Evolutionary conservation across 805 yeast genomes (phyloP).

Genomic region (Blastobotrys peoriensis): DNA sequence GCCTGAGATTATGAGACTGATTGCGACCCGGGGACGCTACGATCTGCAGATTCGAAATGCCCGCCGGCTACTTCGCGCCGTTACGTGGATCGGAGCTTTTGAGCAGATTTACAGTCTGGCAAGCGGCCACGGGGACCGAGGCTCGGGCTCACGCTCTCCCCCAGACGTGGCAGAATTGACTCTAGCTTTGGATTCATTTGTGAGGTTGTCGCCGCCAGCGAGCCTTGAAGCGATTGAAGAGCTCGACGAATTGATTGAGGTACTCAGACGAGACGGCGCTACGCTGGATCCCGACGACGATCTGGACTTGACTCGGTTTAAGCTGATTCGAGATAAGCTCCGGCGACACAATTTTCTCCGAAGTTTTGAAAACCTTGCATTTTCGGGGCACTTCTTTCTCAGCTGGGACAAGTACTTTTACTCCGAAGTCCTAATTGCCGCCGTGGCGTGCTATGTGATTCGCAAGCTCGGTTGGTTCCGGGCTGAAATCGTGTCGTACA

Average conservation of each 20-base stretch:
- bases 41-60: no score
- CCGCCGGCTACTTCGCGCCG: no score
- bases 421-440: slow-evolving; percentile 15
- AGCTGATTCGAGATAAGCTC: background rate
- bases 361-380: no score
- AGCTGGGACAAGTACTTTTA: slow-evolving; percentile 11
- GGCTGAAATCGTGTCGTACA: background rate
- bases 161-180: no score
- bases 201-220: no score
- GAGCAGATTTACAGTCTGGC: no score
- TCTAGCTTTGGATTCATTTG: no score
- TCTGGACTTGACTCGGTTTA: background rate
- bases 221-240: background rate
- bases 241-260: background rate
- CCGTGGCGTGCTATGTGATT: slow-evolving; percentile 16
- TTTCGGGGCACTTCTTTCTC: background rate
- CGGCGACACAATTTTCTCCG: background rate
- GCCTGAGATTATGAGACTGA: no score
- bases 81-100: no score
- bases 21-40: no score
- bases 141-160: no score
- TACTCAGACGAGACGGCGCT: background rate
- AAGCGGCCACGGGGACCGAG: no score
- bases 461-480: slow-evolving; percentile 2
- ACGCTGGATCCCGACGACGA: background rate